phyloP scores from a whole-genome alignment of 2,329 filamentous ascomycete species.

The Phaeosphaeriaceae sp. region DNA sequence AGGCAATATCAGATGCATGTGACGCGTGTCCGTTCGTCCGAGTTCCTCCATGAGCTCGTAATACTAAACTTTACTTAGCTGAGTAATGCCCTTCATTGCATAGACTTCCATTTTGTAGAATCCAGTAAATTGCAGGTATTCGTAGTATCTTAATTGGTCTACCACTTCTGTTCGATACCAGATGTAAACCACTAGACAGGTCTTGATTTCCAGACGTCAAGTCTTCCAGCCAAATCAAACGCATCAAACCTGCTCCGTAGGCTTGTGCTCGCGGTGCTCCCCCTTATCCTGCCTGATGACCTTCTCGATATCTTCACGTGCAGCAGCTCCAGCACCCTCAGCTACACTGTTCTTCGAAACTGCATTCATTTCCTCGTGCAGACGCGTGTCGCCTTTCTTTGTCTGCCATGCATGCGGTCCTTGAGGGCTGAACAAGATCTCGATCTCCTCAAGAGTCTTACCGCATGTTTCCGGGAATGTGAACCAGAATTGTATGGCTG shows the following conservation, averaged over 20 bases:
- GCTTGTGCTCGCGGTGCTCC: not conserved
- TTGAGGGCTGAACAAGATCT: constrained; percentile 42
- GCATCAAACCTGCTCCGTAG: not conserved
- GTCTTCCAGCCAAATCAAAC: not conserved
- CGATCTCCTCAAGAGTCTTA: constrained; percentile 49
- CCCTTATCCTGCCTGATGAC: not conserved
- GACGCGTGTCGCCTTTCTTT: constrained; percentile 41
- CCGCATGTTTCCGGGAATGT: constrained; percentile 52
- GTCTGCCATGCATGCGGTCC: constrained; percentile 49
- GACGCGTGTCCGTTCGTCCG: no score
- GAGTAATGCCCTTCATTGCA: no score
- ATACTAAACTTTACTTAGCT: no score
- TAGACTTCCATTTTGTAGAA: no score
- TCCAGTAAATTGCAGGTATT: no score
- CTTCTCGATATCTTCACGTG: not conserved
- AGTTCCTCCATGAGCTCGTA: no score
- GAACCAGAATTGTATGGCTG: constrained; percentile 56
- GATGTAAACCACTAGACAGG: no score
- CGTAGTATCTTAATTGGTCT: no score
- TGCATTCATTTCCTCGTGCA: constrained; percentile 35
- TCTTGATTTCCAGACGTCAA: no score
- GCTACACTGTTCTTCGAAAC: not conserved
- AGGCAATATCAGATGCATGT: no score
- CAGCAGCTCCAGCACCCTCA: not conserved
- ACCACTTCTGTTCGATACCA: no score